Evolutionary conservation across 768 basidiomycete genomes (phyloP).

Genomic region (Phaeotremella fagi): DNA sequence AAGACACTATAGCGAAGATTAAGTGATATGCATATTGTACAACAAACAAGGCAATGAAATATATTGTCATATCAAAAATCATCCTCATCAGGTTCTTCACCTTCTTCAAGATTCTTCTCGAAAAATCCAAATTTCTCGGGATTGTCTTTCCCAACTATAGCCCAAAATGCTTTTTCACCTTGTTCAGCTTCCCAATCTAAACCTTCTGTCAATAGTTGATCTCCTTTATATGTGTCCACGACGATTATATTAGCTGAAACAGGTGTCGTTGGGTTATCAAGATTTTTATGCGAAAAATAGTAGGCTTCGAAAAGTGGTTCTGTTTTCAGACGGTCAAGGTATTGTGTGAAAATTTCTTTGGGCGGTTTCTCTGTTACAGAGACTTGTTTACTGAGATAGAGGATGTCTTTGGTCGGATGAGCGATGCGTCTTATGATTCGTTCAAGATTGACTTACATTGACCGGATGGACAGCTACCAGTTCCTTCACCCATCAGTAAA

Average conservation of each 20-base stretch:
- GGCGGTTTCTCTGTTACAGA: not conserved
- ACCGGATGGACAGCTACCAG: slow-evolving; percentile 45
- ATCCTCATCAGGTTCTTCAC: slow-evolving; percentile 21
- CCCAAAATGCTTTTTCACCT: slow-evolving; percentile 35
- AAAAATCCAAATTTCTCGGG: slow-evolving; percentile 38
- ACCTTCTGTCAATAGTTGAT: slow-evolving; percentile 36
- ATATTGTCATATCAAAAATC: not conserved
- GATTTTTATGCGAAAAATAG: slow-evolving; percentile 9
- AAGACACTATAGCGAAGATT: not conserved
- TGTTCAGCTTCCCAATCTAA: slow-evolving; percentile 45
- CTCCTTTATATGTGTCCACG: slow-evolving; percentile 20
- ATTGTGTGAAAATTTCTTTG: slow-evolving; percentile 26
- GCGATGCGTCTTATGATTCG: not conserved
- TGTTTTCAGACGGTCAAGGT: slow-evolving; percentile 9
- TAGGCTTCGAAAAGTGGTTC: slow-evolving; percentile 18
- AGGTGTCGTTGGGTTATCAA: slow-evolving; percentile 2
- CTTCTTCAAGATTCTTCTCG: slow-evolving; percentile 21
- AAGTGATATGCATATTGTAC: too few species aligned
- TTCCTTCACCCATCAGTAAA: slow-evolving; percentile 46
- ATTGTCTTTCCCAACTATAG: slow-evolving; percentile 19
- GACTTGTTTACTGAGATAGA: slow-evolving; percentile 6
- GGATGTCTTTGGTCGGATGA: slow-evolving; percentile 10
- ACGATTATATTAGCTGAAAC: slow-evolving; percentile 24
- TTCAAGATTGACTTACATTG: slow-evolving; percentile 39
- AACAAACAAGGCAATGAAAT: too few species aligned